A percentile compares a stretch with the other conserved stretches of the same genome.
These are phyloP conservation scores for Cyclotella baltica DNA, from an alignment of 108 stramenopile genomes.

Conservation along the genomic window DNA sequence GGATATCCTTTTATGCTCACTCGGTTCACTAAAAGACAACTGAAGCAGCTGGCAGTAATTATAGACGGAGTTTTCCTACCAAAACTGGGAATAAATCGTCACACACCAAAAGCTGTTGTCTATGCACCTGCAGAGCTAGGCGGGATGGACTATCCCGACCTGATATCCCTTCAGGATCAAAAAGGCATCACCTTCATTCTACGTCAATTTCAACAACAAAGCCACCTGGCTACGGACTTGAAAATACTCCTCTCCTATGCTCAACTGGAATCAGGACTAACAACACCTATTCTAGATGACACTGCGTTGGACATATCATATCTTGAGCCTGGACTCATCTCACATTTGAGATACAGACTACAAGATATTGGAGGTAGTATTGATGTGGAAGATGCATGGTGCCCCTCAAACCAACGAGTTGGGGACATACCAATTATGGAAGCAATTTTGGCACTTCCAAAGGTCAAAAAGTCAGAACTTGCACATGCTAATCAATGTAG, in stretches of 20 bases:
- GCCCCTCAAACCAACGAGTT: constrained; percentile 7
- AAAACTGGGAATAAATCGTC: constrained; percentile 1
- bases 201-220: neutral
- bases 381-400: constrained; percentile 17
- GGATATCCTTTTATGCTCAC: neutral
- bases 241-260: neutral
- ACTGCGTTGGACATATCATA: neutral
- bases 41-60: neutral
- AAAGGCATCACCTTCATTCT: neutral
- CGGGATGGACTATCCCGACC: neutral
- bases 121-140: constrained; percentile 5
- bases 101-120: neutral
- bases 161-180: neutral
- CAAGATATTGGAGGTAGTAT: constrained; percentile 4
- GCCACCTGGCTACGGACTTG: neutral
- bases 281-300: constrained; percentile 9
- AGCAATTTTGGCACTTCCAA: neutral
- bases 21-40: neutral
- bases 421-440: neutral
- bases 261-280: constrained; percentile 15
- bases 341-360: neutral
- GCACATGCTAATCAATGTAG: neutral
- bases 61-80: neutral
- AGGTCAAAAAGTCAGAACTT: neutral
- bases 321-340: neutral